These are phyloP conservation scores for Heliosperma pusillum DNA, from an alignment of 148 eudicot species.

Conservation along the genomic window DNA sequence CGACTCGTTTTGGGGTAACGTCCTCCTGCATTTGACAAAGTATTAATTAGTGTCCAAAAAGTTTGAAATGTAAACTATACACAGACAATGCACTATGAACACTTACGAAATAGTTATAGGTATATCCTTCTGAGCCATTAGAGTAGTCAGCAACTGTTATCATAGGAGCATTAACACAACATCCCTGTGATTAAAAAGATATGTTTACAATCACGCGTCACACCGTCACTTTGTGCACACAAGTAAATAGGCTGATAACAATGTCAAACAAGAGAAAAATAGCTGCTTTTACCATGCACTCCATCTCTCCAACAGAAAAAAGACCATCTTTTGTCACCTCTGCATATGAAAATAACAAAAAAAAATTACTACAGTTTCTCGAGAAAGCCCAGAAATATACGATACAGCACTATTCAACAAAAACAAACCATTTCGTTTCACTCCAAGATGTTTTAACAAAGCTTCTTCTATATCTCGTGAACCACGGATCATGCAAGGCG, in stretches of 20 bases:
- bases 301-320: constrained; percentile 98
- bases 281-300: constrained; percentile 73
- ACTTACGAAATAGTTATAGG: constrained; percentile 83
- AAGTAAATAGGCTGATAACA: neutral
- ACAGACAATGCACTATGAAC: neutral
- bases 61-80: neutral
- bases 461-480: constrained; percentile 89
- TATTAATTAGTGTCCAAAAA: neutral
- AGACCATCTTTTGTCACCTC: constrained; percentile 92
- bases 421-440: constrained; percentile 80
- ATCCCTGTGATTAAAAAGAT: constrained; percentile 54
- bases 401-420: neutral
- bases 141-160: constrained; percentile 96
- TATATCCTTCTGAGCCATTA: constrained; percentile 86
- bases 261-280: neutral
- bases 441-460: constrained; percentile 84
- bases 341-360: constrained; percentile 29
- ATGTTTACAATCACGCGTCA: constrained; percentile 11
- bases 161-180: constrained; percentile 99
- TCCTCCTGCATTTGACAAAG: constrained; percentile 61
- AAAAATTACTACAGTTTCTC: neutral
- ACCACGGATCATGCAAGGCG: constrained; percentile 98
- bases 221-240: neutral
- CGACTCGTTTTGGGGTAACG: constrained; percentile 71
- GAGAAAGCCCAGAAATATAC: neutral